phyloP scores from a whole-genome alignment of 352 stramenopile species.

The Globisporangium splendens region DNA sequence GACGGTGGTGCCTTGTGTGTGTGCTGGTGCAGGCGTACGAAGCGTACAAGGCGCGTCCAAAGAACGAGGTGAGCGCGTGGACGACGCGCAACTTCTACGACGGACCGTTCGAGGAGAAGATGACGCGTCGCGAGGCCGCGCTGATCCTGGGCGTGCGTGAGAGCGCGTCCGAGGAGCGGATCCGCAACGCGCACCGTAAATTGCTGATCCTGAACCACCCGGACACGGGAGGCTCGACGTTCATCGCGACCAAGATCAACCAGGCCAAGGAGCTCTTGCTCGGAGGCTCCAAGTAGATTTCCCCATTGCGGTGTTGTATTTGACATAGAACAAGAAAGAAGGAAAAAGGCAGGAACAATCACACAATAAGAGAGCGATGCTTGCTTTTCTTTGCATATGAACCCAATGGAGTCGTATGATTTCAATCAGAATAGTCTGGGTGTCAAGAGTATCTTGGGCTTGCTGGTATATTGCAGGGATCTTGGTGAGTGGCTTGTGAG shows the following conservation, averaged over 20 bases:
- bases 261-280: conserved; percentile 98
- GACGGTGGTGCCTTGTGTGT: background rate
- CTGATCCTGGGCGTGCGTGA: conserved; percentile 98
- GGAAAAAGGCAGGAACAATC: background rate
- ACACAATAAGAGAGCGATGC: too few species aligned
- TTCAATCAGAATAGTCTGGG: too few species aligned
- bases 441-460: too few species aligned
- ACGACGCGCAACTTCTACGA: conserved; percentile 93
- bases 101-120: conserved; percentile 98
- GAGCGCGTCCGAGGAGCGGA: conserved; percentile 91
- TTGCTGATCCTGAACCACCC: conserved; percentile 99
- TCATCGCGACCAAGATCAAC: conserved; percentile 99
- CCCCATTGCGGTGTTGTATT: background rate
- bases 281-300: conserved; percentile 43
- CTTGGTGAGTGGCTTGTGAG: too few species aligned
- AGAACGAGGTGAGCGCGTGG: conserved; percentile 63
- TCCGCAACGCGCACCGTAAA: conserved; percentile 98
- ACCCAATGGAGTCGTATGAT: too few species aligned
- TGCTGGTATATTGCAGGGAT: background rate
- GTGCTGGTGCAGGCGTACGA: conserved; percentile 44
- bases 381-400: too few species aligned
- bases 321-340: conserved; percentile 3
- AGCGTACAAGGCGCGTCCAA: conserved; percentile 69
- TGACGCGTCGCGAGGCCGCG: conserved; percentile 97
- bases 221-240: conserved; percentile 98